Base-by-base conservation (phyloP, 768 basidiomycete genomes). In the Nidularia sp. region DNA sequence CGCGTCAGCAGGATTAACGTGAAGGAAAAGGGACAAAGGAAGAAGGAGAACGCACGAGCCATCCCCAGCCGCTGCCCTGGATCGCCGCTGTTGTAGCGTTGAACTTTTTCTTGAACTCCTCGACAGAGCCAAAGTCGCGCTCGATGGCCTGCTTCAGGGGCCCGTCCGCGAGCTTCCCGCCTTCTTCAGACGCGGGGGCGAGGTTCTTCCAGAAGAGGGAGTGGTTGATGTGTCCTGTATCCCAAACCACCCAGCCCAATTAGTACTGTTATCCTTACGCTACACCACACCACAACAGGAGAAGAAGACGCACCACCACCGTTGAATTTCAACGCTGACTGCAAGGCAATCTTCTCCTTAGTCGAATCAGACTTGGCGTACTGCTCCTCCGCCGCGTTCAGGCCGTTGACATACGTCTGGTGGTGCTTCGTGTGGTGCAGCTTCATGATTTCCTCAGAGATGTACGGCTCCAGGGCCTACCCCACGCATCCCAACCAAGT, bases 51-150 rank as follows among this genome's bases (percentile, higher is more conserved):
- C 78, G 55, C 59, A 86, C 93, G 53, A 99, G 79, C 97, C 97
- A 99, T 44, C 95, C 96, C 97, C 97, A 99, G 2, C 97, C 97
- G 59, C 90, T 93, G 29, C 97, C 97, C 70, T 99, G 97, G 50
- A 99, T 88, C 49, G 80, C 93, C 33, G 88, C 93, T 22, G 96
- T 96, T 56, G 79, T 80, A 25, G 93, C 71, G 70, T 96, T 98
- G 69, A 98, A 81, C 56, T 80, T 77, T 60, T 84, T 86, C 77
- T 96, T 94, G 67, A 98, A 85, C 22, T 71, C 81, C 10, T 94
- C 93, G 49, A 98, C 72, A 2, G 87, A 87, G 9, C 95, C 94
- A 64, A 98, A 99, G 60, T 90, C 87, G 43, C 79, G 74, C 57
- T 85, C 77, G 57, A 96, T 76, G 6, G 89, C 88, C 43, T 81